Evolutionary conservation across 73 alveolate species (phyloP).

Genomic region (Paramecium primaurelia): DNA sequence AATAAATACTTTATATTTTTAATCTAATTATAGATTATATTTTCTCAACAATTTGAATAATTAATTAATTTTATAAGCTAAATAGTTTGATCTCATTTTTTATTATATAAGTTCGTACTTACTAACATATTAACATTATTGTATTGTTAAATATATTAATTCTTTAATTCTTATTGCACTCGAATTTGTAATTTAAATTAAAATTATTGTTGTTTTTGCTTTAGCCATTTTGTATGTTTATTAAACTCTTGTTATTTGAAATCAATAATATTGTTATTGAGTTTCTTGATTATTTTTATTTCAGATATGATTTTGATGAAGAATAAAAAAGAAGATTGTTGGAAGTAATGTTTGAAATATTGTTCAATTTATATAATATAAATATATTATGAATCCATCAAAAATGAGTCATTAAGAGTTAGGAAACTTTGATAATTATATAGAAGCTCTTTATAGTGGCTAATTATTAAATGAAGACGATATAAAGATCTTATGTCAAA

Average conservation of each 20-base stretch:
- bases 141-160: no score
- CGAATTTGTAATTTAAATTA: neutral
- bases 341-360: neutral
- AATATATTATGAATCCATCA: neutral
- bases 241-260: neutral
- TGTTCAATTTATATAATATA: neutral
- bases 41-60: no score
- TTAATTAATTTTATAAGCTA: no score
- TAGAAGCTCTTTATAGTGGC: constrained; percentile 60
- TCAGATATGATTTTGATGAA: neutral
- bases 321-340: neutral
- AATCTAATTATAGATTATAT: no score
- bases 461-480: constrained; percentile 83
- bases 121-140: neutral
- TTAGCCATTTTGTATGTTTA: neutral
- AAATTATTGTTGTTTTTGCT: neutral
- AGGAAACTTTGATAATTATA: constrained; percentile 58
- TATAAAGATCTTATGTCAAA: constrained; percentile 85
- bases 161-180: neutral
- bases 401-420: constrained; percentile 8
- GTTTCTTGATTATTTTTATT: neutral
- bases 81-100: no score
- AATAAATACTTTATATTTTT: no score
- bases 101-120: no score
- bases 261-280: neutral